These are phyloP conservation scores for Gastrolobium villosum DNA, from an alignment of 306 rosid species.

Conservation along the genomic window DNA sequence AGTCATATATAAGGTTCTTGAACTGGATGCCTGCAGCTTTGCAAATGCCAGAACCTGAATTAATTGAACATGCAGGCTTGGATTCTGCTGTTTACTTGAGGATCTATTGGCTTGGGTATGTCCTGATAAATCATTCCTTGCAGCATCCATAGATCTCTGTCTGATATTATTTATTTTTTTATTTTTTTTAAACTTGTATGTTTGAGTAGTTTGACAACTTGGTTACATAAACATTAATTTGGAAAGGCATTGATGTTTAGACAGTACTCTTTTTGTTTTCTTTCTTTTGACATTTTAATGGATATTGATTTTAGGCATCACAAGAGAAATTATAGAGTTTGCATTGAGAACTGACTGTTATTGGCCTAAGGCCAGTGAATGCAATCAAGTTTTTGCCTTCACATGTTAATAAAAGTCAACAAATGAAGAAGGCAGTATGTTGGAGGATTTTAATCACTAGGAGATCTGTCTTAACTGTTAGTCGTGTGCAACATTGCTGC, in stretches of 20 bases:
- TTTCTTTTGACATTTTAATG: background rate
- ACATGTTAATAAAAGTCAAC: background rate
- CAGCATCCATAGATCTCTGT: background rate
- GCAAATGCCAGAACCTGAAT: slow-evolving; percentile 97
- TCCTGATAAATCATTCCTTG: slow-evolving; percentile 20
- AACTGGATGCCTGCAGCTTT: slow-evolving; percentile 96
- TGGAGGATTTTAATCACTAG: background rate
- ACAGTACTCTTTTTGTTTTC: background rate
- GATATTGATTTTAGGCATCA: too few relatives aligned
- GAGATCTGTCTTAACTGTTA: slow-evolving; percentile 10
- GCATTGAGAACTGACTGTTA: background rate
- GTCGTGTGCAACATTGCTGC: background rate
- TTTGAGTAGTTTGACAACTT: background rate
- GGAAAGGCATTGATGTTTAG: background rate
- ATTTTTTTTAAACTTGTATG: background rate
- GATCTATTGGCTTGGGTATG: slow-evolving; percentile 92
- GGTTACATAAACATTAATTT: background rate
- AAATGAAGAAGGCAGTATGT: background rate
- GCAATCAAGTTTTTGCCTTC: background rate
- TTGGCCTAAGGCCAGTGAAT: background rate
- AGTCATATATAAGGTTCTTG: slow-evolving; percentile 76
- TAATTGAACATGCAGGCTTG: slow-evolving; percentile 91
- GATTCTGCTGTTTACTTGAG: slow-evolving; percentile 94
- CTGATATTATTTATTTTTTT: background rate
- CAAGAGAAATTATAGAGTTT: background rate